A percentile compares a stretch with the other conserved stretches of the same genome.
Conservation (phyloP, 169 alveolate species). For the Fabrea salina region DNA sequence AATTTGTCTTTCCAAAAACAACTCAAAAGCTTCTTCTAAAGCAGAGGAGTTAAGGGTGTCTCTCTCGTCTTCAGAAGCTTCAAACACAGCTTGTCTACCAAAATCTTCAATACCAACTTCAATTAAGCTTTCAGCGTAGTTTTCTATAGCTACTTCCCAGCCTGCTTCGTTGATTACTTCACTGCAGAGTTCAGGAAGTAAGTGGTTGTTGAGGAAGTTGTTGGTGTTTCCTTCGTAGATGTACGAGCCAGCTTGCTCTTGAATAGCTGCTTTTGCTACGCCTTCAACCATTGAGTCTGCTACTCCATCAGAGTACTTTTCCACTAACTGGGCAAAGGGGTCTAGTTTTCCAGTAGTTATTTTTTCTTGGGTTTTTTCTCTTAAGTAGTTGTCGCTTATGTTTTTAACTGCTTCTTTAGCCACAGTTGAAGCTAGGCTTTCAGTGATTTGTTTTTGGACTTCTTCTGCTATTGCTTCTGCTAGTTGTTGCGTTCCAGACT, state of each 20-base stretch:
- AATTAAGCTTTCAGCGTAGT: not conserved
- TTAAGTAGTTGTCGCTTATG: not conserved
- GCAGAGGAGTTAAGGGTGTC: not conserved
- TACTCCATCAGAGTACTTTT: not conserved
- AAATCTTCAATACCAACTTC: not conserved
- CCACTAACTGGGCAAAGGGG: not conserved
- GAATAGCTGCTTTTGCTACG: not conserved
- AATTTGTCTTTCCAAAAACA: not conserved
- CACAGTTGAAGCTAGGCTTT: too few relatives aligned
- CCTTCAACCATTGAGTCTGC: not conserved
- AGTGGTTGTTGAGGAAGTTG: not conserved
- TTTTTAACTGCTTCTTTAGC: not conserved
- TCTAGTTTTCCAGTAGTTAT: not conserved
- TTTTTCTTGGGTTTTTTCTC: not conserved
- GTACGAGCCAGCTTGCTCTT: not conserved
- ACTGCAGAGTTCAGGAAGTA: not conserved
- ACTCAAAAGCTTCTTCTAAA: not conserved
- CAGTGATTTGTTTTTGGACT: too few relatives aligned
- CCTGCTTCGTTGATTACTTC: constrained; percentile 9
- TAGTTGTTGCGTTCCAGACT: too few relatives aligned
- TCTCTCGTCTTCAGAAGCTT: not conserved
- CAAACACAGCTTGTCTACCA: not conserved
- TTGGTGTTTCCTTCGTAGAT: not conserved
- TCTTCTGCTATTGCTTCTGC: too few relatives aligned
- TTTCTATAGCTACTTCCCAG: not conserved